Base-by-base conservation (phyloP, 1,139 yeast species). In the Diutina neorugosa region DNA sequence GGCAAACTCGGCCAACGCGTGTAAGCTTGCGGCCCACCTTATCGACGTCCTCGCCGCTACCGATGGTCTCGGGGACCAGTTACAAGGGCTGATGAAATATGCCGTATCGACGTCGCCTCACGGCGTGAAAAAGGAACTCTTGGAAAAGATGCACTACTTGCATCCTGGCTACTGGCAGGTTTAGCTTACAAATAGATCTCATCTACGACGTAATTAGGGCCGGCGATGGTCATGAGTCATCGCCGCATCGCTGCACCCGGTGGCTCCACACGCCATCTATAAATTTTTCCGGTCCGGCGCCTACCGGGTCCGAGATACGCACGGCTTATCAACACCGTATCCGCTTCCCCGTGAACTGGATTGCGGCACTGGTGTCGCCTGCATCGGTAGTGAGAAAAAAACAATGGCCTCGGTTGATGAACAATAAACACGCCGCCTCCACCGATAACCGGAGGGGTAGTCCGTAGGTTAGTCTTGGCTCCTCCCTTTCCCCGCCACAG, bases 141-240 rank as follows among this genome's bases (percentile, higher is more conserved):
- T 86, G 62, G 82, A 82, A 63, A 87, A 87, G 69, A 81, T 93
- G 80, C 89, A 86, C 68, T 93, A 69, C 68, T 74, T 93, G 61
- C 89, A 86, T 74, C 98, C 98, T n/a, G 95, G 91, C 43, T 87
- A 91, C 74, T 91, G 94, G 94, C 82, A 81, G 4, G 44, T 57
- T 3, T 31, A 31, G 37, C 4, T 14, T 31, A 14, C 14, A 27
- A 6, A 11, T 31, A 31, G 37, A 31, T 31, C 37, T 31, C 12
- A 31, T 31, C n/a, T 14, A 31, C 37, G 37, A 31, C 12, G 37
- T 31, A 9, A 9, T n/a, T n/a, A n/a, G n/a, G n/a, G n/a, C n/a
- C n/a, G n/a, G n/a, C n/a, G n/a, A n/a, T n/a, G n/a, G n/a, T n/a
- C n/a, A n/a, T 27, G 34, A 27, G 8, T 27, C 37, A 31, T n/a